Conservation (phyloP, 805 yeast genomes). For the Yamadazyma nakazawae region DNA sequence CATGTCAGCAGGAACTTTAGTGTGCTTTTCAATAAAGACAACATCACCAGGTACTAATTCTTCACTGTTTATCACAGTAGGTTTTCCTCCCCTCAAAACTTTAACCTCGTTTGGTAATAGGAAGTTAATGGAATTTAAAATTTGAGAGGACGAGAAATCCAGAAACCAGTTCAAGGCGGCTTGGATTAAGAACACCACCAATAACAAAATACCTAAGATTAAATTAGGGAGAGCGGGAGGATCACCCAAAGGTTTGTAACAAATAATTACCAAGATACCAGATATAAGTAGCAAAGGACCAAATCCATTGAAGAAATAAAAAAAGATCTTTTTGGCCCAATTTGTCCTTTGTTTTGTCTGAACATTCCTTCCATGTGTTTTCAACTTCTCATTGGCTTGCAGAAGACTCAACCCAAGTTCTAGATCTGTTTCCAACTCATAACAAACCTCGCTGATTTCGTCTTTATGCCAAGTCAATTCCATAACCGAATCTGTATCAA, state of each 20-base stretch:
- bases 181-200: conserved; percentile 40
- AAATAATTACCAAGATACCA: conserved; percentile 40
- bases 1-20: conserved; percentile 47
- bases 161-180: conserved; percentile 45
- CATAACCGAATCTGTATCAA: conserved; percentile 20
- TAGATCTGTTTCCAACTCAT: conserved; percentile 18
- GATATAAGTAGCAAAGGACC: conserved; percentile 41
- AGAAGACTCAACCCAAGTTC: conserved; percentile 20
- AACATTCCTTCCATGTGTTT: conserved; percentile 31
- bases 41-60: conserved; percentile 46
- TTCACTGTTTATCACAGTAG: conserved; percentile 25
- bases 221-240: conserved; percentile 46
- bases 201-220: conserved; percentile 39
- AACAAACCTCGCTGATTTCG: conserved; percentile 20
- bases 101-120: conserved; percentile 39
- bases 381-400: conserved; percentile 12
- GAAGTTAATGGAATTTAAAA: conserved; percentile 45
- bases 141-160: conserved; percentile 45
- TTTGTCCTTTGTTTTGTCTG: conserved; percentile 38
- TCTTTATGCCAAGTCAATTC: conserved; percentile 29
- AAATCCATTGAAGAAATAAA: conserved; percentile 48
- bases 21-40: conserved; percentile 34
- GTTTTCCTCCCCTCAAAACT: conserved; percentile 35
- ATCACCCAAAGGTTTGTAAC: conserved; percentile 48
- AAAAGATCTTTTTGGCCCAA: conserved; percentile 28